Evolutionary conservation across 176 grass and related monocot genomes (phyloP).

Genomic region (Pharus latifolius): DNA sequence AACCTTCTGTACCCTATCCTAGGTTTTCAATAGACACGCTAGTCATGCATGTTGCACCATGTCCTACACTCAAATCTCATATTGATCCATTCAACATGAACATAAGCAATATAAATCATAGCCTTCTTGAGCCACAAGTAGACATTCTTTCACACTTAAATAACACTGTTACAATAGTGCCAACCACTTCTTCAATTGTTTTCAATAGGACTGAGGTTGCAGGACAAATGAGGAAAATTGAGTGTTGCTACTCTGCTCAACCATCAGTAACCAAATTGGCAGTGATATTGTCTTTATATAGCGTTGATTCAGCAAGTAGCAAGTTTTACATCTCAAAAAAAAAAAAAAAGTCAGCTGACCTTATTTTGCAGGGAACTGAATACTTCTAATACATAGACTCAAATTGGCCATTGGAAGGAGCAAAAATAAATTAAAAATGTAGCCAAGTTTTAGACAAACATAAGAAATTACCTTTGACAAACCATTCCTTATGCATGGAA

Average conservation of each 20-base stretch:
- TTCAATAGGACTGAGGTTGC: background rate
- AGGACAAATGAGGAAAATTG: background rate
- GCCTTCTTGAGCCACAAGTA: background rate
- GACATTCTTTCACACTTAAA: background rate
- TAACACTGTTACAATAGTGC: background rate
- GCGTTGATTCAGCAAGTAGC: background rate
- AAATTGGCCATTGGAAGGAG: background rate
- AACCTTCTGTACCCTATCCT: background rate
- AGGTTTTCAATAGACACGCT: background rate
- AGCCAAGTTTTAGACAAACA: background rate
- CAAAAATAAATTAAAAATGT: background rate
- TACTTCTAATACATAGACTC: background rate
- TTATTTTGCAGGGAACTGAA: background rate
- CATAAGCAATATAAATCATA: background rate
- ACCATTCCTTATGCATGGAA: constrained; percentile 88
- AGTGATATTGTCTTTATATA: background rate
- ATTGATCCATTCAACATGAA: background rate
- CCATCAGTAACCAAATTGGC: background rate
- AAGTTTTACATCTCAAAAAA: too few relatives aligned
- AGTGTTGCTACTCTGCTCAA: background rate
- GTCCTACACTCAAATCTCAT: background rate
- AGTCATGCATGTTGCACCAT: background rate
- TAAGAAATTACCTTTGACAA: constrained; percentile 59
- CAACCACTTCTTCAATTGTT: background rate
- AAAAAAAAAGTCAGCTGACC: background rate